Evolutionary conservation across 805 yeast species (phyloP).

Genomic region (Kluyveromyces aestuarii): DNA sequence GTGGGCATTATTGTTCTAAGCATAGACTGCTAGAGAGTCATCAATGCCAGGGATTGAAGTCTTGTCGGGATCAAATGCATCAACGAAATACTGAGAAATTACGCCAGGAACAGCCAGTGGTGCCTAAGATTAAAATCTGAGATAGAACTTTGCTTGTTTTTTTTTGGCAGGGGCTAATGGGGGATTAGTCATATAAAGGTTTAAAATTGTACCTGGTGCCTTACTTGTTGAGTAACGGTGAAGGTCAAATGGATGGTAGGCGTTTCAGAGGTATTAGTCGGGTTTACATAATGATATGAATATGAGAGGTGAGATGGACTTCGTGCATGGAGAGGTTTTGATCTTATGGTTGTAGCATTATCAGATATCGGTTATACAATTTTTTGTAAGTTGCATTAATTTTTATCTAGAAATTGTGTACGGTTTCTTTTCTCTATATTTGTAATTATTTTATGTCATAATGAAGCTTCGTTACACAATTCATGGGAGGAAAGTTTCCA

Average conservation of each 20-base stretch:
- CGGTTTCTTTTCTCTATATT: background rate
- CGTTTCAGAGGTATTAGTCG: background rate
- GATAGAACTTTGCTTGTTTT: background rate
- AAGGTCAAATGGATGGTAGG: background rate
- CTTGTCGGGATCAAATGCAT: constrained; percentile 74
- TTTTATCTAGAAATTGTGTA: background rate
- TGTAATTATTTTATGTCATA: background rate
- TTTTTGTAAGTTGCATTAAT: background rate
- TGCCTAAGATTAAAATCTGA: constrained; percentile 41
- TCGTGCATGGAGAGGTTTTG: background rate
- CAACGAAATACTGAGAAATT: constrained; percentile 78
- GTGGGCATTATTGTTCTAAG: constrained; percentile 77
- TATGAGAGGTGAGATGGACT: background rate
- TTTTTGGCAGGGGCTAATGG: too few species aligned
- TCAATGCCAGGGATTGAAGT: constrained; percentile 64
- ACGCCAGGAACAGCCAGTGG: constrained; percentile 75
- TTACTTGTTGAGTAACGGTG: background rate
- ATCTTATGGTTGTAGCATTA: background rate
- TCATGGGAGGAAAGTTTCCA: too few species aligned
- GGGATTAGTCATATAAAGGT: too few species aligned
- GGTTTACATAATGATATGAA: too few species aligned
- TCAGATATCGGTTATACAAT: background rate
- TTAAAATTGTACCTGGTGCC: too few species aligned
- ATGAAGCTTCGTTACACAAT: background rate
- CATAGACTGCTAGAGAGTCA: constrained; percentile 85